Conservation (phyloP, 2,329 filamentous ascomycete species). For the Verticillium klebahnii region DNA sequence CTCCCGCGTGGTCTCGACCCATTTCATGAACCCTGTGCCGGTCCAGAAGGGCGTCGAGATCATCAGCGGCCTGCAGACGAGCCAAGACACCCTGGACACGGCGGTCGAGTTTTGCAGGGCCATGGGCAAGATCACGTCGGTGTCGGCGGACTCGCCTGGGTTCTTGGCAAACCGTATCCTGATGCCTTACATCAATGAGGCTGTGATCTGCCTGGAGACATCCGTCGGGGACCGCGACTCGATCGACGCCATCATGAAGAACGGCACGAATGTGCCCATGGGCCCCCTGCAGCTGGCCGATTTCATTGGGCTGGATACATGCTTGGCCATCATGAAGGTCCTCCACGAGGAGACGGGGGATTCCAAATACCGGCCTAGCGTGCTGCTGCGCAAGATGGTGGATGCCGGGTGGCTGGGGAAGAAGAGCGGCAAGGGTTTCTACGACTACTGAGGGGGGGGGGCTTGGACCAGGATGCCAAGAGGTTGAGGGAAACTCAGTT, state of each 20-base stretch:
- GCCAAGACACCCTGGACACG: conserved; percentile 71
- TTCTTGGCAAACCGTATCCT: conserved; percentile 96
- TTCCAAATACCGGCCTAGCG: conserved; percentile 88
- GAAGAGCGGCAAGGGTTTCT: conserved; percentile 96
- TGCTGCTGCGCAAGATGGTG: conserved; percentile 90
- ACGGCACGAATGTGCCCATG: conserved; percentile 98
- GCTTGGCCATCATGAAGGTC: conserved; percentile 94
- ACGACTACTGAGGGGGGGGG: conserved; percentile 64
- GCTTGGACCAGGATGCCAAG: not conserved
- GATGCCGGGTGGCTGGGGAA: conserved; percentile 97
- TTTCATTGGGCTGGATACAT: conserved; percentile 96
- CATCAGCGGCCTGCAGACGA: conserved; percentile 90
- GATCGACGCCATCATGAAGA: conserved; percentile 99
- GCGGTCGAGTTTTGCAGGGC: conserved; percentile 81
- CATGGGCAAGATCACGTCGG: conserved; percentile 89
- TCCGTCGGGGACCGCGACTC: conserved; percentile 83
- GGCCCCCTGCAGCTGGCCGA: conserved; percentile 89
- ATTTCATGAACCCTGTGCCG: conserved; percentile 99
- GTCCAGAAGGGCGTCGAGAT: conserved; percentile 98
- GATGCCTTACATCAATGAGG: conserved; percentile 99
- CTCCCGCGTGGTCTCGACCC: conserved; percentile 87
- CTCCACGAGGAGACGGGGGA: conserved; percentile 88
- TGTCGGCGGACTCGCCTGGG: conserved; percentile 84
- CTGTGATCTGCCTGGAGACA: conserved; percentile 92
- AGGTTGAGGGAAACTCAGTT: not conserved